Evolutionary conservation across 805 yeast species (phyloP).

Genomic region (Cyberlindnera saturnus): DNA sequence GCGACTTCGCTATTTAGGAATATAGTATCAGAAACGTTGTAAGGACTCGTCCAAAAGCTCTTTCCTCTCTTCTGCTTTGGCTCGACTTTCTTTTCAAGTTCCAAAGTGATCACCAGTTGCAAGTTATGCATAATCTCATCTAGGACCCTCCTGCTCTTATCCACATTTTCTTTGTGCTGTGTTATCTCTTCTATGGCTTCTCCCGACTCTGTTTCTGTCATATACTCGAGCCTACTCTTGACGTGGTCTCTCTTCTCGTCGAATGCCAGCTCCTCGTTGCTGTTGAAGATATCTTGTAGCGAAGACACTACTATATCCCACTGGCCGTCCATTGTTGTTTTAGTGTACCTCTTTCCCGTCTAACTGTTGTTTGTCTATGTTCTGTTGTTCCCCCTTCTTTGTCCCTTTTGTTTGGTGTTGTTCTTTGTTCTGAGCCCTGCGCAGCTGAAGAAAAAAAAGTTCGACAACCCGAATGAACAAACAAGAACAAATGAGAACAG

Average conservation of each 20-base stretch:
- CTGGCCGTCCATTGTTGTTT: conserved; percentile 42
- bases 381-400: neutral
- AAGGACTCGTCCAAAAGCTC: conserved; percentile 41
- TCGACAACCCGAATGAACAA: neutral
- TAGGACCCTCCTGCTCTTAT: conserved; percentile 40
- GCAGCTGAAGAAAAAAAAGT: neutral
- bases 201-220: conserved; percentile 34
- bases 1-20: conserved; percentile 80
- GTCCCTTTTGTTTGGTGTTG: neutral
- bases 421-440: conserved; percentile 1
- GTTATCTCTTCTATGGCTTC: conserved; percentile 34
- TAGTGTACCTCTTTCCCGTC: neutral
- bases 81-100: conserved; percentile 19
- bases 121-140: conserved; percentile 41
- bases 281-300: conserved; percentile 60
- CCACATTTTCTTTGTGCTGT: conserved; percentile 53
- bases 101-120: conserved; percentile 33
- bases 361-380: neutral
- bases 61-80: conserved; percentile 24
- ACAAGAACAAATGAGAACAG: too few species aligned
- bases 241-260: conserved; percentile 32
- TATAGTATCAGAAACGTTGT: conserved; percentile 53
- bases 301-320: conserved; percentile 68
- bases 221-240: conserved; percentile 25
- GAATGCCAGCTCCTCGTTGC: conserved; percentile 49